Evolutionary conservation across 2,329 filamentous ascomycete species (phyloP), one percentile per base, ranked within the genome.

Genomic region (Pseudocercospora musae): DNA sequence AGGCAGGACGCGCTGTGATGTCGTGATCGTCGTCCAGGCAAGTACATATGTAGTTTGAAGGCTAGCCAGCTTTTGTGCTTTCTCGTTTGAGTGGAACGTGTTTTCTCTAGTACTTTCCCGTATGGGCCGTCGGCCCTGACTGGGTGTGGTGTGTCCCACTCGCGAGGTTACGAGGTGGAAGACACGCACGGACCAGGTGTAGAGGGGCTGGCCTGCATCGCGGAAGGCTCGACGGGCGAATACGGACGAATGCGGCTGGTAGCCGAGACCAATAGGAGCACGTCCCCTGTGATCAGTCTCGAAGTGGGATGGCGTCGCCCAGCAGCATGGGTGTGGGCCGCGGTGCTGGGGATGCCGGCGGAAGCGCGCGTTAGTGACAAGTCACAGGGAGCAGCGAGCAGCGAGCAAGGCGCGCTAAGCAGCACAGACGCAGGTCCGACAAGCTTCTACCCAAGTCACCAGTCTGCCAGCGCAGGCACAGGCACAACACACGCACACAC

Each of bases 271-370:
- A 54, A 33, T 54, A n/a, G 50, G 50, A 54, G 13, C 11, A 27
- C 49, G 49, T 31, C 25, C 49, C 49, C 49, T 29, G 13, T 25
- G 11, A 18, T 25, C 20, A 37, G 11, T 23, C 48, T 50, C 0
- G 6, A 15, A n/a, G 9, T 21, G 21, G 21, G 18, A 29, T 52
- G 31, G 48, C 25, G 3, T 29, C 29, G 52, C 52, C 52, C 52
- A 54, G 52, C 52, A 52, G n/a, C 25, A 25, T 37, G 57, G 57
- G 10, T 27, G 7, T 42, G 13, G 33, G 57, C 27, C 29, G 29
- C 25, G 52, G 29, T 33, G 52, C 20, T 54, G 46, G 48, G 55
- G 55, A 42, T 59, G 21, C 58, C 58, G 58, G 49, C 49, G 58
- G 31, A 21, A 54, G 25, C 21, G 58, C 37, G 29, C 40, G 18